Percentiles rank a stretch among this genome's conserved stretches.
These are phyloP conservation scores for Mucor ambiguus DNA, from an alignment of 371 early-diverging fungal species.

Conservation along the genomic window DNA sequence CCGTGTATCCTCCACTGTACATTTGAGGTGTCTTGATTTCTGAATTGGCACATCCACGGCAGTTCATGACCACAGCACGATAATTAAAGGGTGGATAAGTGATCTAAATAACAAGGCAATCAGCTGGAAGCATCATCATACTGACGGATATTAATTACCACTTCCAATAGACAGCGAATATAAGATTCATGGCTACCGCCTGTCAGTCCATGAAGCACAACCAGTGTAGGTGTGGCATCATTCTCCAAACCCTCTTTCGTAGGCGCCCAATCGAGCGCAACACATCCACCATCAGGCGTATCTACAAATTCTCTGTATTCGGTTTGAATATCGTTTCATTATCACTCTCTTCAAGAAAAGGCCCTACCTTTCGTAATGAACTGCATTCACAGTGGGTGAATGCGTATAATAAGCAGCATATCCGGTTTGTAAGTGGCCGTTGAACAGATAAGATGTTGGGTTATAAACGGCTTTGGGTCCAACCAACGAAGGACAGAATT, in stretches of 20 bases:
- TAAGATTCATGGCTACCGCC: slow-evolving; percentile 91
- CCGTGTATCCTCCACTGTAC: slow-evolving; percentile 85
- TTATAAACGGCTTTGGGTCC: slow-evolving; percentile 45
- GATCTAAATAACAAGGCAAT: slow-evolving; percentile 23
- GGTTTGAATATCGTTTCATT: not conserved
- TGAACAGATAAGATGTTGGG: slow-evolving; percentile 61
- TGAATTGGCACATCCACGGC: slow-evolving; percentile 83
- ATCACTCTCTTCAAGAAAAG: not conserved
- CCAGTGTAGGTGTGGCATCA: slow-evolving; percentile 65
- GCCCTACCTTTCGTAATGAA: slow-evolving; percentile 59
- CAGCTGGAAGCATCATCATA: not conserved
- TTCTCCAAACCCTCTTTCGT: slow-evolving; percentile 47
- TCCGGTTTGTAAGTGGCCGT: slow-evolving; percentile 65
- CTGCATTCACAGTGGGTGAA: slow-evolving; percentile 33
- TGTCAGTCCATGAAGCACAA: slow-evolving; percentile 88
- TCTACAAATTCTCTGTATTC: slow-evolving; percentile 60
- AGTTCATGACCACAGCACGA: slow-evolving; percentile 85
- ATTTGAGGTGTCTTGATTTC: slow-evolving; percentile 76
- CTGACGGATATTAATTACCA: slow-evolving; percentile 34
- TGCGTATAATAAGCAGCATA: slow-evolving; percentile 58
- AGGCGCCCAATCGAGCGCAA: slow-evolving; percentile 89
- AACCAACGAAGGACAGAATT: slow-evolving; percentile 45
- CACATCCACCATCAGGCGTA: slow-evolving; percentile 82
- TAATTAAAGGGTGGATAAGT: slow-evolving; percentile 58
- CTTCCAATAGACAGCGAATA: slow-evolving; percentile 73